Percentiles rank a stretch among this genome's conserved stretches.
These are phyloP conservation scores for Corylus americana DNA, from an alignment of 306 rosid species.

Conservation along the genomic window DNA sequence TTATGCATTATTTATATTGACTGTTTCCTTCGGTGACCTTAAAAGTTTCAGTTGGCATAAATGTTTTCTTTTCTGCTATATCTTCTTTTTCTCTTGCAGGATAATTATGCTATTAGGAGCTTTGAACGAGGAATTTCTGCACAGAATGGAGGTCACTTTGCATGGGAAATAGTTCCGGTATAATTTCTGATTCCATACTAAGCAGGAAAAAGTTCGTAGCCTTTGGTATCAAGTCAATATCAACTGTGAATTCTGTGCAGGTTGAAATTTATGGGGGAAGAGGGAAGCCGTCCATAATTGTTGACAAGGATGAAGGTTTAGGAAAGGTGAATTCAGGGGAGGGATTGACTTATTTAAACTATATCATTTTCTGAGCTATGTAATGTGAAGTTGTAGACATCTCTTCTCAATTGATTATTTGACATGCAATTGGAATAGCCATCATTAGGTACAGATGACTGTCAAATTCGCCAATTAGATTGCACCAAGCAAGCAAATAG, in stretches of 20 bases:
- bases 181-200: conserved; percentile 34
- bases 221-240: conserved; percentile 10
- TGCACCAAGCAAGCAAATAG: background rate
- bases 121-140: conserved; percentile 83
- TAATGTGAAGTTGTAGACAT: conserved; percentile 7
- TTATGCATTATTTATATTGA: background rate
- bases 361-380: conserved; percentile 2
- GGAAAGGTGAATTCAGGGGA: conserved; percentile 61
- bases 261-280: conserved; percentile 65
- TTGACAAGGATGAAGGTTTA: conserved; percentile 85
- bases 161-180: conserved; percentile 94
- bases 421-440: background rate
- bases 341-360: conserved; percentile 15
- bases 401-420: background rate
- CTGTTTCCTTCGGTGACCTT: background rate
- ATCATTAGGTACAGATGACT: background rate
- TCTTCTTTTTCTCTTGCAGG: conserved; percentile 44
- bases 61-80: conserved; percentile 5
- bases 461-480: background rate
- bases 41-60: conserved; percentile 16
- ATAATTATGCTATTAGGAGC: conserved; percentile 77
- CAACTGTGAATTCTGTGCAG: conserved; percentile 47
- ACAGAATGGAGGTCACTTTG: conserved; percentile 61
- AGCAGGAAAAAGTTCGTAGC: conserved; percentile 1
- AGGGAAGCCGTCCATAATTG: conserved; percentile 63